Base-by-base conservation (phyloP, 2,329 filamentous ascomycete genomes). In the Neofusicoccum parvum region DNA sequence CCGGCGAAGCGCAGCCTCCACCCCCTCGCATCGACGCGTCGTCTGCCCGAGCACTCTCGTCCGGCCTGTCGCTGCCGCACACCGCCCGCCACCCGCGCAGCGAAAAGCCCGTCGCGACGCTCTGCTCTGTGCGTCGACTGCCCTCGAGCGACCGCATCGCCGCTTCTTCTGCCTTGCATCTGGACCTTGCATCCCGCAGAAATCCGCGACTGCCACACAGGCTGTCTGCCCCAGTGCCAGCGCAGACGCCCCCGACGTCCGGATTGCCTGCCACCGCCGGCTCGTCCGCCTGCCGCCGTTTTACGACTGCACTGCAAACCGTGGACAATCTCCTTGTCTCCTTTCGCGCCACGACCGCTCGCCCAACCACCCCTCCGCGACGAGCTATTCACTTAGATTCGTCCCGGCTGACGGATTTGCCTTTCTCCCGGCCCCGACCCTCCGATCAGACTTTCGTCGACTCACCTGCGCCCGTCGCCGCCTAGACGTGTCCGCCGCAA, bases 341-440 rank as follows among this genome's bases (percentile, higher is more conserved):
- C 41, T 46, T 48, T 60, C 56, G 41, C 56, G 48, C 41, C 56
- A 36, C 56, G 56, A 60, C 43, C 56, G 56, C 56, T 36, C 43
- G 41, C 41, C 48, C 46, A 50, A 34, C 48, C 41, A 59, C 34
- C 51, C 20, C 15, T 34, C 64, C 64, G 41, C 65, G 59, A 64
- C 65, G 65, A 66, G 39, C 65, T 66, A 66, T 66, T 66, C 41
- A 64, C 58, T 66, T 66, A 66, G 65, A 66, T 54, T 66, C 65
- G 65, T 66, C 64, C 54, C 53, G 64, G 56, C 46, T 39, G 36
- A 65, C 53, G 45, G 53, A 65, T 36, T 60, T 14, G 56, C 43
- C 41, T 23, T 14, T 17, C 7, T 17, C 23, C 17, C 39, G 54
- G 54, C 54, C 23, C 60, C 50, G 50, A 39, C 50, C 14, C n/a